Conservation (phyloP, 441 rosid genomes). For the Croton laevigatus region DNA sequence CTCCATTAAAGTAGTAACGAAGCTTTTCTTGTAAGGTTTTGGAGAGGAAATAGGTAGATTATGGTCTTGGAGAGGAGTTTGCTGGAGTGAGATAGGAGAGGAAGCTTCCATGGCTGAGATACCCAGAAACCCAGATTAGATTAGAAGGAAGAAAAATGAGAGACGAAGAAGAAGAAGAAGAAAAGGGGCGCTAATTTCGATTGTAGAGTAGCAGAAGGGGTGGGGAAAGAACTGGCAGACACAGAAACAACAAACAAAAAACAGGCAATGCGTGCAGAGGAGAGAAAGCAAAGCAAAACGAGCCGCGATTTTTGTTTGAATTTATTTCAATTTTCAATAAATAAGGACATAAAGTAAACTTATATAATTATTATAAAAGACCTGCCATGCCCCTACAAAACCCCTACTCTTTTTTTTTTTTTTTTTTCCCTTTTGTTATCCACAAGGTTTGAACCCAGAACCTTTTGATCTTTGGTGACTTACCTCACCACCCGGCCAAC, state of each 20-base stretch:
- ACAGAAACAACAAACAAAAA: constrained; percentile 19
- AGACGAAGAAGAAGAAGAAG: not conserved
- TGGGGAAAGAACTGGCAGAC: not conserved
- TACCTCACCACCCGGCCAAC: too few relatives aligned
- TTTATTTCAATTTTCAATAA: not conserved
- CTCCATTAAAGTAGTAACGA: constrained; percentile 63
- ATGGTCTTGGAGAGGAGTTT: constrained; percentile 27
- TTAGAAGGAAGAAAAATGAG: too few relatives aligned
- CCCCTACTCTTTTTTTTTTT: too few relatives aligned
- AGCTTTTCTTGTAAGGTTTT: constrained; percentile 59
- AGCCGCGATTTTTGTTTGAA: constrained; percentile 43
- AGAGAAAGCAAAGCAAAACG: constrained; percentile 4
- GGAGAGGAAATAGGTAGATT: constrained; percentile 35
- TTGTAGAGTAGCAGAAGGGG: not conserved
- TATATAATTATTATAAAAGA: too few relatives aligned
- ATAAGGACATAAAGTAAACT: too few relatives aligned
- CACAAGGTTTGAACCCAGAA: too few relatives aligned
- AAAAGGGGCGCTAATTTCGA: constrained; percentile 5
- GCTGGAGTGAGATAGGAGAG: constrained; percentile 43
- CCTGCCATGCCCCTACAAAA: too few relatives aligned
- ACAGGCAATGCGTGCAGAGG: constrained; percentile 15
- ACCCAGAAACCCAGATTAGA: constrained; percentile 6
- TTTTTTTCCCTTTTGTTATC: too few relatives aligned
- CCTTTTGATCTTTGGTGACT: too few relatives aligned
- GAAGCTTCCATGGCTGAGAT: constrained; percentile 49